phyloP scores from a whole-genome alignment of 202 grass and related monocot genomes.

The Schoenoplectus triqueter region DNA sequence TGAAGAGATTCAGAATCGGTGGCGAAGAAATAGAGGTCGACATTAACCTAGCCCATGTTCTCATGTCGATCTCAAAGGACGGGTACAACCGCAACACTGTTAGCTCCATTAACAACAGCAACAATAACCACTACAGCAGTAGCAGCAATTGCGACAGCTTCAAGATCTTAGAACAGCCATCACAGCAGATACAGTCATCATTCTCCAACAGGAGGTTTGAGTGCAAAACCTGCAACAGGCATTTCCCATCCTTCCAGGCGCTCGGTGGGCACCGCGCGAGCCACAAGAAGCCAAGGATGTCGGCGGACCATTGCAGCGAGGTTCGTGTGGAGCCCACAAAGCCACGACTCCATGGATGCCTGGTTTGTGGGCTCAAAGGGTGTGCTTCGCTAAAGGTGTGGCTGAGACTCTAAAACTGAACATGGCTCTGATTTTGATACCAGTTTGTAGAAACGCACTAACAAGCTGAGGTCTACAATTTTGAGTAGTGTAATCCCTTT shows the following conservation, averaged over 20 bases:
- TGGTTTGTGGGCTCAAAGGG: constrained; percentile 67
- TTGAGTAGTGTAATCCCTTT: too few relatives aligned
- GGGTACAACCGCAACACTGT: constrained; percentile 31
- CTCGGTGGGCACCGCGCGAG: constrained; percentile 84
- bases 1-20: constrained; percentile 51
- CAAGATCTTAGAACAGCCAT: neutral
- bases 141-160: constrained; percentile 7
- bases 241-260: constrained; percentile 88
- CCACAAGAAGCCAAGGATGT: constrained; percentile 56
- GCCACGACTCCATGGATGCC: constrained; percentile 66
- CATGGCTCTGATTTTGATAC: too few relatives aligned
- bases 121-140: constrained; percentile 38
- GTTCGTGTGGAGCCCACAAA: constrained; percentile 12
- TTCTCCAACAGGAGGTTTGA: constrained; percentile 56
- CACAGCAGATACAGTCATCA: neutral
- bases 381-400: too few relatives aligned
- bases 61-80: constrained; percentile 40
- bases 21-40: constrained; percentile 36
- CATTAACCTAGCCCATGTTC: constrained; percentile 38
- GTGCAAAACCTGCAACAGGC: constrained; percentile 86
- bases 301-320: constrained; percentile 37
- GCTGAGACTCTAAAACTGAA: too few relatives aligned
- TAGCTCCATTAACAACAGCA: constrained; percentile 36
- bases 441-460: too few relatives aligned
- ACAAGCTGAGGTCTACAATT: too few relatives aligned